Evolutionary conservation across 371 early-diverging fungal genomes (phyloP).

Genomic region (Parasitella parasitica): DNA sequence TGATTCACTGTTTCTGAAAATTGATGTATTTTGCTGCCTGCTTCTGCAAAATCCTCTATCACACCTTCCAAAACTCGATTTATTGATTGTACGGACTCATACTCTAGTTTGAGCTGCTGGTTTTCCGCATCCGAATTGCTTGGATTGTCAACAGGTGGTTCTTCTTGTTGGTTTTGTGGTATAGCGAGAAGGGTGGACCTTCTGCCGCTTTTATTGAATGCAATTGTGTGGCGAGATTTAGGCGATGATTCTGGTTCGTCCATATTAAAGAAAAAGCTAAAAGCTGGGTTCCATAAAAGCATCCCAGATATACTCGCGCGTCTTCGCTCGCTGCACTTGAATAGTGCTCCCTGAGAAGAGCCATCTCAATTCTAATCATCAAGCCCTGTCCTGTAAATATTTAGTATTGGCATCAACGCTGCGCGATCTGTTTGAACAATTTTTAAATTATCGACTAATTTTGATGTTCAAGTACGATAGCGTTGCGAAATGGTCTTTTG

Average conservation of each 20-base stretch:
- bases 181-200: conserved; percentile 10
- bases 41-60: conserved; percentile 23
- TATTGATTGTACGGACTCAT: conserved; percentile 23
- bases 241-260: background rate
- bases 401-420: no score
- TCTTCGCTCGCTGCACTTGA: no score
- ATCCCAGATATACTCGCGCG: no score
- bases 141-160: conserved; percentile 32
- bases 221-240: conserved; percentile 2
- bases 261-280: background rate
- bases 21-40: conserved; percentile 21
- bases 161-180: conserved; percentile 1
- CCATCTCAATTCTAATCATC: no score
- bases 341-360: no score
- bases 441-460: no score
- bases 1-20: conserved; percentile 33
- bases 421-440: no score
- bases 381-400: no score
- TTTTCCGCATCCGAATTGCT: conserved; percentile 31
- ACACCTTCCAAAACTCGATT: conserved; percentile 29
- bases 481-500: no score
- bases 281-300: no score
- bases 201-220: background rate
- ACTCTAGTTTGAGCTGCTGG: conserved; percentile 27
- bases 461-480: no score